Conservation (phyloP, 176 grass and related monocot species). For the Lolium rigidum region DNA sequence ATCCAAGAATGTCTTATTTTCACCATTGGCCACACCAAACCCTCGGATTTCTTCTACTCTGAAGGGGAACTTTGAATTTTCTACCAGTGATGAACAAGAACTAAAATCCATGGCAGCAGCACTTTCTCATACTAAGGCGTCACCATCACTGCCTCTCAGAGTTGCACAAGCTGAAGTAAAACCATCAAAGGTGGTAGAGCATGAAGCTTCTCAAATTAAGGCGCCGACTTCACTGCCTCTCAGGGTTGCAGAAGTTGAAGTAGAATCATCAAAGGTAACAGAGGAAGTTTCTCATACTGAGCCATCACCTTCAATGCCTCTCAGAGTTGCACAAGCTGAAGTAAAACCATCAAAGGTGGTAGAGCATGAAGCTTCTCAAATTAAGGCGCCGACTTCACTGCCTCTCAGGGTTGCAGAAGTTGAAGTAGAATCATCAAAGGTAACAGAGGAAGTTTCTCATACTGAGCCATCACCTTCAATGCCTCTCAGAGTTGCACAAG, state of each 20-base stretch:
- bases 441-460: neutral
- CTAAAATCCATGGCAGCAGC: neutral
- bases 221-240: too few species aligned
- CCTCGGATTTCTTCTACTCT: constrained; percentile 29
- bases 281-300: constrained; percentile 11
- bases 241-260: neutral
- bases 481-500: neutral
- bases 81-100: constrained; percentile 25
- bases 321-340: neutral
- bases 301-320: neutral
- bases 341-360: neutral
- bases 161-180: neutral
- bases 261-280: neutral
- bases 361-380: neutral
- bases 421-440: constrained; percentile 3
- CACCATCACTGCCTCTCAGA: neutral
- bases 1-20: constrained; percentile 23
- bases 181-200: neutral
- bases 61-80: neutral
- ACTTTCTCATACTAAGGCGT: constrained; percentile 26
- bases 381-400: too few species aligned
- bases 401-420: neutral
- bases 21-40: constrained; percentile 18
- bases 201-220: neutral
- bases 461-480: too few species aligned